phyloP scores from a whole-genome alignment of 2,329 filamentous ascomycete species.

The Penicillium sp. region DNA sequence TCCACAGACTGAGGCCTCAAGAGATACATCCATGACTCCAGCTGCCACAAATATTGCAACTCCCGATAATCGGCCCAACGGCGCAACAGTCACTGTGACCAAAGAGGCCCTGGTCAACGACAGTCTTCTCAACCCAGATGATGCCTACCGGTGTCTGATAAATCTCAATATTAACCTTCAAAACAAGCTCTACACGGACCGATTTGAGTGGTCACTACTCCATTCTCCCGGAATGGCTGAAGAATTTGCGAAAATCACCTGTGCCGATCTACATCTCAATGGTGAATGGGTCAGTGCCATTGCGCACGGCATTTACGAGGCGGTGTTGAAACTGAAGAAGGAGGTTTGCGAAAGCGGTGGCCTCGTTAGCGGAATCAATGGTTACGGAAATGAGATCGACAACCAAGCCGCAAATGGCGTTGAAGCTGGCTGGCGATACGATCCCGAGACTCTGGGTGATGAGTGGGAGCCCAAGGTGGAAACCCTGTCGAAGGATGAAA shows the following conservation, averaged over 20 bases:
- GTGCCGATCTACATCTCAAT: constrained; percentile 82
- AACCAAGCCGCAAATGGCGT: constrained; percentile 81
- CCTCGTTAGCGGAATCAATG: constrained; percentile 72
- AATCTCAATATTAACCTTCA: constrained; percentile 87
- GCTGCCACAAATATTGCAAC: constrained; percentile 54
- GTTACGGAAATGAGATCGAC: constrained; percentile 70
- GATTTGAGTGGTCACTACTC: constrained; percentile 94
- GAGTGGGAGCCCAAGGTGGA: constrained; percentile 85
- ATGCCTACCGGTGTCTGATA: constrained; percentile 92
- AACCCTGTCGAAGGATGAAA: constrained; percentile 86
- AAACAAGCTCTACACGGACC: constrained; percentile 91
- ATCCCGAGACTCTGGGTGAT: constrained; percentile 82
- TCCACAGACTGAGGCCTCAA: constrained; percentile 43
- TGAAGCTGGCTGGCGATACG: constrained; percentile 94
- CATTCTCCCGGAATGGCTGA: constrained; percentile 91
- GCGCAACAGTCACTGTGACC: constrained; percentile 27
- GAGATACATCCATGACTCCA: constrained; percentile 56
- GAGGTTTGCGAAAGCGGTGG: constrained; percentile 92
- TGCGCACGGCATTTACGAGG: constrained; percentile 95
- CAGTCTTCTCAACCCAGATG: constrained; percentile 82
- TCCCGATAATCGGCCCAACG: constrained; percentile 52
- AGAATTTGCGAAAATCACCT: constrained; percentile 87
- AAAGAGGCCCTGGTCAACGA: constrained; percentile 55
- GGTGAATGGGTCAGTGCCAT: constrained; percentile 95
- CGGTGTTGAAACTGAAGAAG: constrained; percentile 88